Conservation (phyloP, 2,329 filamentous ascomycete genomes). For the Penicillium digitatum region DNA sequence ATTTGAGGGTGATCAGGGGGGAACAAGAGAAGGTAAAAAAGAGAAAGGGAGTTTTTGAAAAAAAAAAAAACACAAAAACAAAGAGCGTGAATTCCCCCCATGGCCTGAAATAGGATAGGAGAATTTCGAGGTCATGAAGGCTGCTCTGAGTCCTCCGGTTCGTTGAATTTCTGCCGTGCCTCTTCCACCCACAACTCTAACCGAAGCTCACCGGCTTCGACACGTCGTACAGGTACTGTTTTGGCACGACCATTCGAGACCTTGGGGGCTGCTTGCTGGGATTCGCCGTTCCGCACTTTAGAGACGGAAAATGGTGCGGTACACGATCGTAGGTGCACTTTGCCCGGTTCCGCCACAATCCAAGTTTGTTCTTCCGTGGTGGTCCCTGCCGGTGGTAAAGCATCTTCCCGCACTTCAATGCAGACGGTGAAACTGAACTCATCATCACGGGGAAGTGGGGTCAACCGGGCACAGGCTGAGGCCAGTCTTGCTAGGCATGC, state of each 20-base stretch:
- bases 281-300: conserved; percentile 35
- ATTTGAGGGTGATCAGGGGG: conserved; percentile 17
- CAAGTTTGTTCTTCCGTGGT: conserved; percentile 54
- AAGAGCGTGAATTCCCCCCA: conserved; percentile 14
- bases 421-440: conserved; percentile 50
- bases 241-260: conserved; percentile 49
- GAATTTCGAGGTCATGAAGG: conserved; percentile 28
- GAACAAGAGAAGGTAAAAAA: conserved; percentile 18
- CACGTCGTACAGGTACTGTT: conserved; percentile 58
- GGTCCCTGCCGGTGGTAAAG: conserved; percentile 45
- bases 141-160: conserved; percentile 39
- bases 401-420: conserved; percentile 47
- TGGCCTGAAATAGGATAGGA: conserved; percentile 15
- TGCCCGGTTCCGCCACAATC: conserved; percentile 56
- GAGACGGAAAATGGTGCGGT: conserved; percentile 41
- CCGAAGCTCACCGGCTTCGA: conserved; percentile 62
- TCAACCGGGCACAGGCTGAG: conserved; percentile 42
- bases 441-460: conserved; percentile 44
- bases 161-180: conserved; percentile 51
- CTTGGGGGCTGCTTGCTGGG: conserved; percentile 32
- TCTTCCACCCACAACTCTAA: conserved; percentile 70
- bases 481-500: conserved; percentile 45
- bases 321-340: conserved; percentile 38
- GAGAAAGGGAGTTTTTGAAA: conserved; percentile 15
- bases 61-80: conserved; percentile 6